Conservation (phyloP, 139 green algal species). For the Marvania coccoides region DNA sequence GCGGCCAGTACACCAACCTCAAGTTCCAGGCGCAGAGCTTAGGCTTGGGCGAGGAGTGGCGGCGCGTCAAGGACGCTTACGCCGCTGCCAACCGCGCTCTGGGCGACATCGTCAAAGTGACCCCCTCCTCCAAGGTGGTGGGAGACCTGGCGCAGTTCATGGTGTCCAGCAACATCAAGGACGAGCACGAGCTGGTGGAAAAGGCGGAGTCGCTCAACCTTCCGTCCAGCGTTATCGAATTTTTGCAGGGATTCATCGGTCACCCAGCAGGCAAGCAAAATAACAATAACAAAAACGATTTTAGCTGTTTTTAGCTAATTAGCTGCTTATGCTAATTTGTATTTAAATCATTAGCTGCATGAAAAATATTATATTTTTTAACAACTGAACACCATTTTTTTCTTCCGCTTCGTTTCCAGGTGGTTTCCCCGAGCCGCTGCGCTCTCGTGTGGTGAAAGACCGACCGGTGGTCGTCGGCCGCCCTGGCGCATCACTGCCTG, state of each 20-base stretch:
- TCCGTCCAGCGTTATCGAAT: constrained; percentile 79
- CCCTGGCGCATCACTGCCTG: constrained; percentile 56
- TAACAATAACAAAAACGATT: too few species aligned
- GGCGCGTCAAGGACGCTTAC: constrained; percentile 77
- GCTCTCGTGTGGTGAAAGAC: constrained; percentile 66
- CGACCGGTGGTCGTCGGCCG: constrained; percentile 50
- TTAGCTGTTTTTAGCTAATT: too few species aligned
- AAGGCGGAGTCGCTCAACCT: constrained; percentile 70
- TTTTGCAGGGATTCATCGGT: constrained; percentile 64
- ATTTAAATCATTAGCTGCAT: too few species aligned
- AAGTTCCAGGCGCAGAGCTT: constrained; percentile 74
- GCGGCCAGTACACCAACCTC: constrained; percentile 86
- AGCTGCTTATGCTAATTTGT: too few species aligned
- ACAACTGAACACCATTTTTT: too few species aligned
- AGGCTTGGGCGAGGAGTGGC: constrained; percentile 78
- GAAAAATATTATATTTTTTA: too few species aligned
- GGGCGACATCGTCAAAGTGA: constrained; percentile 92
- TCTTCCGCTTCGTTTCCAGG: too few species aligned
- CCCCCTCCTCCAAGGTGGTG: constrained; percentile 76
- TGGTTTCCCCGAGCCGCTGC: constrained; percentile 85
- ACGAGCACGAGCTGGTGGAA: constrained; percentile 69
- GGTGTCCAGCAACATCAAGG: constrained; percentile 77
- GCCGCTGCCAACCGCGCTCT: constrained; percentile 78
- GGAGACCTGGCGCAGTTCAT: constrained; percentile 96
- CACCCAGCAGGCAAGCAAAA: constrained; percentile 33